These are phyloP conservation scores for Ceratocystis cacaofunesta DNA, from an alignment of 2,329 filamentous ascomycete species.

Conservation along the genomic window DNA sequence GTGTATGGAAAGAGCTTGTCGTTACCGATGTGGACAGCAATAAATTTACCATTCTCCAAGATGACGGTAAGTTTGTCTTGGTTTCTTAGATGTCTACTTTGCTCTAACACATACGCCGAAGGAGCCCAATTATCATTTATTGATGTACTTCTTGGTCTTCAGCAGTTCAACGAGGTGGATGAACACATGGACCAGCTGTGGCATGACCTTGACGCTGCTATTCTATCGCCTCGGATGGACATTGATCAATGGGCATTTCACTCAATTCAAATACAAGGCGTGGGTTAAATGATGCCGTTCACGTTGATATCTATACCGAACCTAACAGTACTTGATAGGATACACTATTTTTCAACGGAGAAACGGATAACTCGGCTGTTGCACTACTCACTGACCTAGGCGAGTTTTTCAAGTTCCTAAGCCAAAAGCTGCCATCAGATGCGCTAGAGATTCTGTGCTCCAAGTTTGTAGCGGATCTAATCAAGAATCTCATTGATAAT, in stretches of 20 bases:
- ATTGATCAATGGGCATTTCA: conserved; percentile 25
- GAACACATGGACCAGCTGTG: conserved; percentile 45
- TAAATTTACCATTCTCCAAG: conserved; percentile 37
- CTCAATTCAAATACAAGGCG: conserved; percentile 29
- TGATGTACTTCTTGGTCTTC: conserved; percentile 41
- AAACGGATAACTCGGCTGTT: conserved; percentile 32
- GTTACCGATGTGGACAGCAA: conserved; percentile 41
- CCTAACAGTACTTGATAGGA: conserved; percentile 26
- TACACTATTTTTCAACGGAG: conserved; percentile 29
- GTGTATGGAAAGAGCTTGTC: conserved; percentile 58
- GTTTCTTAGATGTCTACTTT: background rate
- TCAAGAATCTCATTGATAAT: conserved; percentile 50
- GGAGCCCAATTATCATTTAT: conserved; percentile 38
- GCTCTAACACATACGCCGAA: conserved; percentile 21
- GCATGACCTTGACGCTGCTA: conserved; percentile 44
- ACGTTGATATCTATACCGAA: background rate
- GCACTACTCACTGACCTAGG: conserved; percentile 41
- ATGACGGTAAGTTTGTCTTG: conserved; percentile 7
- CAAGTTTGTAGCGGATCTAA: conserved; percentile 54
- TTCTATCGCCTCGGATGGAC: conserved; percentile 46
- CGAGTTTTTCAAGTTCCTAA: conserved; percentile 36
- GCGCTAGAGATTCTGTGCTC: conserved; percentile 47
- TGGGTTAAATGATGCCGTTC: conserved; percentile 21
- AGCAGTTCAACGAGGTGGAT: conserved; percentile 46
- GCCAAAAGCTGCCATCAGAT: conserved; percentile 36